A percentile compares a stretch with the other conserved stretches of the same genome.
Conservation (phyloP, 2,329 filamentous ascomycete genomes). For the Xylaria sp. region DNA sequence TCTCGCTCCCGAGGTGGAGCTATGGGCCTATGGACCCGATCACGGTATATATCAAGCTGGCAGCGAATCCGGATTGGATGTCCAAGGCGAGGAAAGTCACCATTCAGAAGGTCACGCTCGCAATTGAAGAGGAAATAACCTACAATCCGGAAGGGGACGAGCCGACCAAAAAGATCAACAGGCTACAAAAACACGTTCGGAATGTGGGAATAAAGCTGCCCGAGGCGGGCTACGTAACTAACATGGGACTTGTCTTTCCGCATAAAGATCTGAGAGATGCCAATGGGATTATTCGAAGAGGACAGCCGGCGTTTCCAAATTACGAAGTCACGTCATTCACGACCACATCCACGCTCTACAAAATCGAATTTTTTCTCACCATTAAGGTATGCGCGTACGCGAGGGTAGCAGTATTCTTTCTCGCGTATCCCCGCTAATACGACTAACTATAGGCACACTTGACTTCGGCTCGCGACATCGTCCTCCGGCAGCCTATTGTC, state of each 20-base stretch:
- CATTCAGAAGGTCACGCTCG: conserved; percentile 90
- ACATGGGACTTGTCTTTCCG: conserved; percentile 87
- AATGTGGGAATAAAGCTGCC: conserved; percentile 81
- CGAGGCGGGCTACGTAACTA: conserved; percentile 89
- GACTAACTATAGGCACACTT: conserved; percentile 70
- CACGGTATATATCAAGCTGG: conserved; percentile 91
- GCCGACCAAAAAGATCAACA: conserved; percentile 86
- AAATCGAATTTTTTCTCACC: conserved; percentile 94
- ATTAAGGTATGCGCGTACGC: conserved; percentile 72
- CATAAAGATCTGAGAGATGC: conserved; percentile 84
- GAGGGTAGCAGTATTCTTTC: not conserved
- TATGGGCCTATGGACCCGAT: conserved; percentile 96
- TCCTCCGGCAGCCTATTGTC: conserved; percentile 87
- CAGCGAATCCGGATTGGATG: conserved; percentile 90
- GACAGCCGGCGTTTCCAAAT: conserved; percentile 84
- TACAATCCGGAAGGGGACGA: conserved; percentile 98
- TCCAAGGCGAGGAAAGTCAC: conserved; percentile 88
- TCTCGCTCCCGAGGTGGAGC: conserved; percentile 92
- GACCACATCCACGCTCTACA: conserved; percentile 91
- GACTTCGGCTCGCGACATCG: conserved; percentile 84
- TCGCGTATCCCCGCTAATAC: conserved; percentile 15
- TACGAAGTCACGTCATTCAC: conserved; percentile 91
- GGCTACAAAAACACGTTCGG: conserved; percentile 81
- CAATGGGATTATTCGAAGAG: conserved; percentile 84
- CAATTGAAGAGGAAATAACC: conserved; percentile 97